Percentiles rank a stretch among this genome's conserved stretches.
phyloP scores from a whole-genome alignment of 352 stramenopile genomes.

The Thalassiosira mediterranea region DNA sequence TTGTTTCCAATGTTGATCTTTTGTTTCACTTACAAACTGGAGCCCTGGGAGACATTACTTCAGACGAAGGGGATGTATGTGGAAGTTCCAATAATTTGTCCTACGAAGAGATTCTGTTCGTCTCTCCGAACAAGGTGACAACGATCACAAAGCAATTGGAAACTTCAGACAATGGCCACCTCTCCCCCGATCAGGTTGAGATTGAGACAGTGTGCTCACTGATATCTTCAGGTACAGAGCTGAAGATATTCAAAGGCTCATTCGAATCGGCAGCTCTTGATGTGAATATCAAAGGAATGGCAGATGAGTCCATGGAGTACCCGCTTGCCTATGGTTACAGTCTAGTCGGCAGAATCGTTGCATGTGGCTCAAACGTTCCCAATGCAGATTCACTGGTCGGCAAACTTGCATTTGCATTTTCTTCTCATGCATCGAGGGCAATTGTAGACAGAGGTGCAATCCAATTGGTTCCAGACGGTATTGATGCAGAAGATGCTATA shows the following conservation, averaged over 20 bases:
- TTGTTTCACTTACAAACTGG: conserved; percentile 63
- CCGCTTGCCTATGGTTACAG: conserved; percentile 86
- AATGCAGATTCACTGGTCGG: conserved; percentile 68
- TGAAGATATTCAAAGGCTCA: conserved; percentile 85
- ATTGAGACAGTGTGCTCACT: conserved; percentile 81
- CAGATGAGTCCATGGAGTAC: conserved; percentile 82
- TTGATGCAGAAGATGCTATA: conserved; percentile 84
- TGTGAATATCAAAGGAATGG: conserved; percentile 85
- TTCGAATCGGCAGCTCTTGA: conserved; percentile 81
- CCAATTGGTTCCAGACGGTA: conserved; percentile 81
- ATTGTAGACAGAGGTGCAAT: conserved; percentile 71
- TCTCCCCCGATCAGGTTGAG: conserved; percentile 66
- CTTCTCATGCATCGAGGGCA: conserved; percentile 80
- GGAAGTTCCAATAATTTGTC: not conserved
- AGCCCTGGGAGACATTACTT: too few relatives aligned
- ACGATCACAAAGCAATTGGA: conserved; percentile 43
- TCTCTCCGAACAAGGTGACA: conserved; percentile 63
- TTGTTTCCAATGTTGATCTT: conserved; percentile 82
- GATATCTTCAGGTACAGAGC: conserved; percentile 86
- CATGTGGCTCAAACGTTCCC: conserved; percentile 72
- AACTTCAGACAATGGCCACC: conserved; percentile 26
- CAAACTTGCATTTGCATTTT: conserved; percentile 84
- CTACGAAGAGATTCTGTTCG: conserved; percentile 74
- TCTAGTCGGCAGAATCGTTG: conserved; percentile 78
- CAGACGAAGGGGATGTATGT: conserved; percentile 5